A percentile compares a stretch with the other conserved stretches of the same genome.
Conservation (phyloP, 1,284 basidiomycete genomes). For the Jaminaea rosea region DNA sequence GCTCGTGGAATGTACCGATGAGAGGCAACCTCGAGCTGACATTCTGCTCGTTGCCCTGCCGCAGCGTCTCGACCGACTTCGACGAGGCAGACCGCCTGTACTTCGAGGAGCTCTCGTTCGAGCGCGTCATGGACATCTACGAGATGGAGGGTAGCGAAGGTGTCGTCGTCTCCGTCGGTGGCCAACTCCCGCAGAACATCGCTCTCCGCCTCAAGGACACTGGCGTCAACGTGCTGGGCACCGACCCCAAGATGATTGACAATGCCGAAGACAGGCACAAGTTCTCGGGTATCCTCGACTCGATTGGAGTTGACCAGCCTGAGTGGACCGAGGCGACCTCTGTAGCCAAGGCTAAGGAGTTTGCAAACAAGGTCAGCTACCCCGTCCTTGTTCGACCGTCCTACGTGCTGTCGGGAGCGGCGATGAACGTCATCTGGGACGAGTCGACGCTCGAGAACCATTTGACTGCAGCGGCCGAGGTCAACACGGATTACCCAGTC, state of each 20-base stretch:
- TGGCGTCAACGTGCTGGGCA: conserved; percentile 85
- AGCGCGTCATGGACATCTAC: conserved; percentile 99
- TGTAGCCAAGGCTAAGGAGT: conserved; percentile 81
- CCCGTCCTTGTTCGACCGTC: conserved; percentile 50
- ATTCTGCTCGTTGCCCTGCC: too few species aligned
- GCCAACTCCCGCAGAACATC: conserved; percentile 79
- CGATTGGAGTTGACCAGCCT: conserved; percentile 91
- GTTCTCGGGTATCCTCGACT: conserved; percentile 91
- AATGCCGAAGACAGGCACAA: conserved; percentile 98
- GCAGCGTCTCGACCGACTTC: conserved; percentile 98
- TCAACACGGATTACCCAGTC: conserved; percentile 93
- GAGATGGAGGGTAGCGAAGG: conserved; percentile 87
- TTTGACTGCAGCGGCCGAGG: conserved; percentile 83
- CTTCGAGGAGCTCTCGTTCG: conserved; percentile 95
- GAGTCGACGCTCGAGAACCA: conserved; percentile 81
- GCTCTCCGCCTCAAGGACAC: conserved; percentile 80
- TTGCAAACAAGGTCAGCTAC: conserved; percentile 68
- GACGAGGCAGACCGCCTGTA: conserved; percentile 97
- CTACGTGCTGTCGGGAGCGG: conserved; percentile 95
- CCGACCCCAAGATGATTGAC: conserved; percentile 90
- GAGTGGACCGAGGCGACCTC: conserved; percentile 88
- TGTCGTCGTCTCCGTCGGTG: conserved; percentile 92
- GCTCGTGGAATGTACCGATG: too few species aligned
- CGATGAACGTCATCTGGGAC: conserved; percentile 98
- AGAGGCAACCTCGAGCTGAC: too few species aligned